phyloP scores from a whole-genome alignment of 2,329 filamentous ascomycete genomes.

The Curvularia spicifera region DNA sequence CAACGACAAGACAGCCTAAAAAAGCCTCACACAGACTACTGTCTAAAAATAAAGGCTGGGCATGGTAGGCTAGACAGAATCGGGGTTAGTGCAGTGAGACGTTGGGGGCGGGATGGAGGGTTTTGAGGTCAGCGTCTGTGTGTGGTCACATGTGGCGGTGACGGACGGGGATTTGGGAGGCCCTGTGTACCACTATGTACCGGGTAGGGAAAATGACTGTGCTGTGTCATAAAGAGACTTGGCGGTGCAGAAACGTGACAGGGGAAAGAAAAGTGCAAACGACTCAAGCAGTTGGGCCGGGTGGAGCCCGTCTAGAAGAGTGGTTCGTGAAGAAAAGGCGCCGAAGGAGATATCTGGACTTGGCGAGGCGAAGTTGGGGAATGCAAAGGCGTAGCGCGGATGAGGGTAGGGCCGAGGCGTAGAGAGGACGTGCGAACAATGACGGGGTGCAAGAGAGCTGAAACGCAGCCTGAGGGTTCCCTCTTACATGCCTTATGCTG shows the following conservation, averaged over 20 bases:
- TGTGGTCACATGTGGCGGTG: too few species aligned
- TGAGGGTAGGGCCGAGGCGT: background rate
- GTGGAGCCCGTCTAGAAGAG: background rate
- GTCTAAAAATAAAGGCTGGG: constrained; percentile 9
- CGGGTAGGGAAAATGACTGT: too few species aligned
- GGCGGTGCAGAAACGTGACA: too few species aligned
- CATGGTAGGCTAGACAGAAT: background rate
- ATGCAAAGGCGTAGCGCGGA: background rate
- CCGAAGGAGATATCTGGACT: background rate
- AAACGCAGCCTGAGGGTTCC: constrained; percentile 1
- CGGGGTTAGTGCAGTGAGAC: background rate
- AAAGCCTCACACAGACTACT: background rate
- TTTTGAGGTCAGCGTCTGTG: too few species aligned
- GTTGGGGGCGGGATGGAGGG: background rate
- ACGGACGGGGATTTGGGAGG: too few species aligned
- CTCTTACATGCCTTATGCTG: background rate
- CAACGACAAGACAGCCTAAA: background rate
- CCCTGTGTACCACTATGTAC: too few species aligned
- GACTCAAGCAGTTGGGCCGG: background rate
- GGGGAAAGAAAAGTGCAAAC: too few species aligned
- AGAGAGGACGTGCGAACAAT: background rate
- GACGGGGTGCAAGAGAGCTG: background rate
- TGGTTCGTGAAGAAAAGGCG: constrained; percentile 2
- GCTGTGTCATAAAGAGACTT: too few species aligned
- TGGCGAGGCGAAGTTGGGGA: background rate